Conservation (phyloP, 768 basidiomycete species). For the Tricholoma hemisulphureum region DNA sequence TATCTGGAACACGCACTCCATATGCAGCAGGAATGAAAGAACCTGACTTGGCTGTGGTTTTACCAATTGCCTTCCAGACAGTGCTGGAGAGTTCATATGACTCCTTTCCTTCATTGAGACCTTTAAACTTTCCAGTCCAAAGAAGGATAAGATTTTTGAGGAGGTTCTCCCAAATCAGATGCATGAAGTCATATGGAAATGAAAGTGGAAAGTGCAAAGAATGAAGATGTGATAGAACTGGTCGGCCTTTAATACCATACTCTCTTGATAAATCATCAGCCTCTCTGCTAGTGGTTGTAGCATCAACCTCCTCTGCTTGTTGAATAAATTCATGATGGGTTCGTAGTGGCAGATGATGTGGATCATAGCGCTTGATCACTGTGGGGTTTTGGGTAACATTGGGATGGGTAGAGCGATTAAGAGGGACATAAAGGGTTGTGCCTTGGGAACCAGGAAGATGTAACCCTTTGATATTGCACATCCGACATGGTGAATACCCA, state of each 20-base stretch:
- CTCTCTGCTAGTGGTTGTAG: slow-evolving; percentile 11
- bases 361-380: slow-evolving; percentile 11
- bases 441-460: no score
- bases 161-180: slow-evolving; percentile 43
- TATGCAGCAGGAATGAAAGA: slow-evolving; percentile 11
- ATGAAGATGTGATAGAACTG: no score
- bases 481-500: no score
- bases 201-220: no score
- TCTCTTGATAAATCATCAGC: slow-evolving; percentile 16
- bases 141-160: slow-evolving; percentile 34
- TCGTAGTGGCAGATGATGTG: no score
- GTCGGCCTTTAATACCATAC: slow-evolving; percentile 33
- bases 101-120: slow-evolving; percentile 27
- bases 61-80: slow-evolving; percentile 13
- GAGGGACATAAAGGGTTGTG: slow-evolving; percentile 22
- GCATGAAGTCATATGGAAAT: no score
- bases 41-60: slow-evolving; percentile 25
- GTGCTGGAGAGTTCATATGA: no score
- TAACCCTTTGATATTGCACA: no score
- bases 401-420: slow-evolving; percentile 16
- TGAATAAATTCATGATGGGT: no score
- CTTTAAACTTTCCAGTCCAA: slow-evolving; percentile 41
- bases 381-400: slow-evolving; percentile 9
- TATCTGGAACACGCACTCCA: no score
- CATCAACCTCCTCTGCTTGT: slow-evolving; percentile 12